Evolutionary conservation across 2,329 filamentous ascomycete species (phyloP), one percentile per base, ranked within the genome.

Genomic region (Alternaria hordeiaustralica): DNA sequence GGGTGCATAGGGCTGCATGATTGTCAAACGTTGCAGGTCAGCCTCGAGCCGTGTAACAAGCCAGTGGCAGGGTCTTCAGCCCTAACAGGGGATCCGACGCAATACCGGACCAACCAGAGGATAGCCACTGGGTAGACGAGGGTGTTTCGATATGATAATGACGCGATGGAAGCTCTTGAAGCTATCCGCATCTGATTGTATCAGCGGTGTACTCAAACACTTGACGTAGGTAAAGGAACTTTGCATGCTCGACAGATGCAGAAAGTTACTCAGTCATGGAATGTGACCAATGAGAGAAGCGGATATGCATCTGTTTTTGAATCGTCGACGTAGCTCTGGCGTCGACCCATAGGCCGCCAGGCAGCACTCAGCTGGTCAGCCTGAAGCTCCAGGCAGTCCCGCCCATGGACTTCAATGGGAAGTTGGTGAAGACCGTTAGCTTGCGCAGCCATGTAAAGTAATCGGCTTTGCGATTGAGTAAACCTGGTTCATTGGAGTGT

Each of bases 1-100:
- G 58, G 23, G 59, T 68, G 74, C 75, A 75, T 78, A 77, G 72
- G 75, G 75, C 75, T 78, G 75, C 75, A 78, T 63, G 66, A 46
- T 68, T 55, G 50, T 61, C 43, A 55, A 71, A 70, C 65, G 65
- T 69, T 55, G 67, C 64, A 60, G 62, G 73, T 68, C 66, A 78
- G 75, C 75, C 71, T 68, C 68, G 64, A 51, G 58, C 54, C 45
- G 63, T 57, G 60, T 55, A 64, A 53, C 66, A 54, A 61, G 57
- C 62, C 56, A 56, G 47, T 62, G 61, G 60, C 45, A 56, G 21
- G 45, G 47, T 23, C 43, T 43, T 47, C 41, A 59, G 56, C 60
- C 58, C 58, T 64, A 50, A 62, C 47, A 60, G 59, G 64, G 63
- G 55, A 66, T 55, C 46, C 55, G 51, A 47, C 43, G 28, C 46